Evolutionary conservation across 495 filamentous ascomycete genomes (phyloP).

Genomic region (Xylaria telfairii): DNA sequence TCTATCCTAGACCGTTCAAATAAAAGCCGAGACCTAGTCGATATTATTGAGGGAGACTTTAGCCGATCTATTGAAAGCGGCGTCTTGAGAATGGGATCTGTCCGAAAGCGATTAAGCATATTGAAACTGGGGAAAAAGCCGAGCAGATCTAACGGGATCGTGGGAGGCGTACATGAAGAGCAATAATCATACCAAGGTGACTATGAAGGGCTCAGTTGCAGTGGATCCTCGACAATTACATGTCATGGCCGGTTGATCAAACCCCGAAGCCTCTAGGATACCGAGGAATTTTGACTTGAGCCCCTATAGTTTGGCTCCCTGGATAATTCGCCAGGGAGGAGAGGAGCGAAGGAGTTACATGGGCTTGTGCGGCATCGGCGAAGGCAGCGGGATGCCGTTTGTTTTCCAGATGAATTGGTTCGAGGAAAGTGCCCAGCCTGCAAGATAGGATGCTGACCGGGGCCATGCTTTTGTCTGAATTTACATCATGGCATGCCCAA

Average conservation of each 20-base stretch:
- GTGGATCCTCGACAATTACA: neutral
- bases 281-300: constrained; percentile 16
- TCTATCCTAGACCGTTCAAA: constrained; percentile 33
- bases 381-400: neutral
- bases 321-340: constrained; percentile 7
- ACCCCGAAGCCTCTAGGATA: constrained; percentile 16
- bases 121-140: constrained; percentile 71
- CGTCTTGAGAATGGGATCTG: constrained; percentile 55
- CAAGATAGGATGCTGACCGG: neutral
- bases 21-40: constrained; percentile 38
- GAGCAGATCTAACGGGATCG: constrained; percentile 59
- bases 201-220: neutral
- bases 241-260: constrained; percentile 1
- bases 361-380: constrained; percentile 16
- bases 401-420: constrained; percentile 1
- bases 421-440: neutral
- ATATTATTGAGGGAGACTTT: constrained; percentile 37
- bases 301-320: constrained; percentile 10
- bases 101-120: constrained; percentile 73
- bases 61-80: constrained; percentile 35
- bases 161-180: constrained; percentile 57
- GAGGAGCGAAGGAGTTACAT: constrained; percentile 9
- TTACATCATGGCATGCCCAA: neutral
- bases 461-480: neutral
- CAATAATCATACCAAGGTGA: constrained; percentile 23